These are phyloP conservation scores for Trichophaea hybrida DNA, from an alignment of 2,329 filamentous ascomycete genomes.

Conservation along the genomic window DNA sequence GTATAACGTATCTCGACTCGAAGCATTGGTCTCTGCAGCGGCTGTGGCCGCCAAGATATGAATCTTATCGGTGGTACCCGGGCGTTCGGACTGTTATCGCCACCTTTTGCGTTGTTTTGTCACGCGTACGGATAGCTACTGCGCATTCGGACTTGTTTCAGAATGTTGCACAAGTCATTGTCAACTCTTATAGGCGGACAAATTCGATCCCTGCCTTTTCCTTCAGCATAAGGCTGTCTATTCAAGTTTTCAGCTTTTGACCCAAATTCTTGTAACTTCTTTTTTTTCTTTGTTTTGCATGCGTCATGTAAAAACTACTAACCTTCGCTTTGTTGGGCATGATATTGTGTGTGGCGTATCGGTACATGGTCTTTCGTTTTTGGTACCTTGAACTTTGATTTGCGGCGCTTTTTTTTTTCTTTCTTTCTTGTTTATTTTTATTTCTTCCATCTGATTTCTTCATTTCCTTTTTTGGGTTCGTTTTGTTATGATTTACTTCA, in stretches of 20 bases:
- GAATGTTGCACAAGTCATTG: background rate
- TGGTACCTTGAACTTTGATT: background rate
- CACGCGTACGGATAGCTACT: background rate
- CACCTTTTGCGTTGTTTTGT: background rate
- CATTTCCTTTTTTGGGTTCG: background rate
- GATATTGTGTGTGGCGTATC: background rate
- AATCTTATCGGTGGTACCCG: background rate
- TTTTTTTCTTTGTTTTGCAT: background rate
- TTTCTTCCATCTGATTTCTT: background rate
- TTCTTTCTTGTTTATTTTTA: background rate
- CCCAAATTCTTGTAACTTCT: background rate
- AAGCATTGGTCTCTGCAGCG: constrained; percentile 17
- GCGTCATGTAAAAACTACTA: background rate
- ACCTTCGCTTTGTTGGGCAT: no score
- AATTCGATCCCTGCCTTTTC: background rate
- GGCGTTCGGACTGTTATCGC: background rate
- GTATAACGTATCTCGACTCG: constrained; percentile 8
- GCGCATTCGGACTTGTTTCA: background rate
- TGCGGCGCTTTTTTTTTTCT: background rate
- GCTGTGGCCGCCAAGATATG: constrained; percentile 14
- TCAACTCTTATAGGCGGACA: no score
- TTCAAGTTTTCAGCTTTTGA: background rate
- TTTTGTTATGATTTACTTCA: background rate
- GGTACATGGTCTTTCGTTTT: background rate
- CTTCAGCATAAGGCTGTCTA: background rate